Percentiles rank a stretch among this genome's conserved stretches.
These are phyloP conservation scores for Phyllostachys edulis DNA, from an alignment of 176 grass and related monocot genomes.

Conservation along the genomic window DNA sequence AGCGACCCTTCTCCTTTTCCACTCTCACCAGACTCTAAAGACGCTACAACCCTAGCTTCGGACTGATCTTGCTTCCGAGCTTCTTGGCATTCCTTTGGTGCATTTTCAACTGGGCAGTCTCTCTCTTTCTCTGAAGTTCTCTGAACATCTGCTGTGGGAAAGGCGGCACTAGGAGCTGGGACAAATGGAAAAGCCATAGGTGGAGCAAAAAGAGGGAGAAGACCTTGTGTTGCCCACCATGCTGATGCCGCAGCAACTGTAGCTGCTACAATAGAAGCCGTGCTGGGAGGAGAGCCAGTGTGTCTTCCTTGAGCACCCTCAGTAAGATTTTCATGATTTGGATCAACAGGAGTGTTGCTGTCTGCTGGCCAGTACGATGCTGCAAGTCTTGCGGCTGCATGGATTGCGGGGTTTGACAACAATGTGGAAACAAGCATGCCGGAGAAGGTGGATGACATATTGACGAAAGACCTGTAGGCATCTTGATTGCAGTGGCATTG, in stretches of 20 bases:
- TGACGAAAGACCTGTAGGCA: conserved; percentile 63
- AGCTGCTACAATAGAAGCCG: conserved; percentile 69
- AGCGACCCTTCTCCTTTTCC: conserved; percentile 40
- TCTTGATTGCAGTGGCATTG: conserved; percentile 63
- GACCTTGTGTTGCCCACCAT: conserved; percentile 94
- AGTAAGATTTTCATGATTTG: conserved; percentile 48
- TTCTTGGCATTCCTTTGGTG: conserved; percentile 42
- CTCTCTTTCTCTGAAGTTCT: conserved; percentile 38
- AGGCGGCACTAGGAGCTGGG: conserved; percentile 34
- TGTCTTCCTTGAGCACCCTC: conserved; percentile 46
- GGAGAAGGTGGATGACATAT: conserved; percentile 72
- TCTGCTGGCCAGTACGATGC: conserved; percentile 80
- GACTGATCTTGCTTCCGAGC: conserved; percentile 24
- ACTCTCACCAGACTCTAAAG: conserved; percentile 43
- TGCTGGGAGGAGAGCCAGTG: conserved; percentile 43
- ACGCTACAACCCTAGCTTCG: conserved; percentile 29
- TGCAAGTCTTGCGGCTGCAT: conserved; percentile 72
- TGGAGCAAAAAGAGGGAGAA: conserved; percentile 72
- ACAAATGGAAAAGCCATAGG: conserved; percentile 56
- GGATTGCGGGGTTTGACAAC: conserved; percentile 75
- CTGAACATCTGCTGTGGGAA: conserved; percentile 31
- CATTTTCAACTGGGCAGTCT: conserved; percentile 31
- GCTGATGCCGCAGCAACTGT: conserved; percentile 90
- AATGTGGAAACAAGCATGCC: conserved; percentile 79
- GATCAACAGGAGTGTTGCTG: conserved; percentile 27